Conservation (phyloP, 2,329 filamentous ascomycete species). For the Pseudogymnoascus sp. region DNA sequence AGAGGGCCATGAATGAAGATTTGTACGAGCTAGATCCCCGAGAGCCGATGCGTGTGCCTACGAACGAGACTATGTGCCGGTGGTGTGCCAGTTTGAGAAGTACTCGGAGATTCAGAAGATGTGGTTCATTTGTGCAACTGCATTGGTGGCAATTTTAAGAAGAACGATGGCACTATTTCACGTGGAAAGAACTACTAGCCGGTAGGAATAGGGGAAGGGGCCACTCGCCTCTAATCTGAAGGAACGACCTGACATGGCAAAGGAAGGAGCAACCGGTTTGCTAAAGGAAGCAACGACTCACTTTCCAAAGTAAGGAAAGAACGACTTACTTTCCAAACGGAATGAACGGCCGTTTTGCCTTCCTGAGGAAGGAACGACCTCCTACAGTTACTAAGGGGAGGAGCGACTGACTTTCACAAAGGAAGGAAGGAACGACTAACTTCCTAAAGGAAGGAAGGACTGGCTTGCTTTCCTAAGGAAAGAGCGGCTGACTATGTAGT, state of each 20-base stretch:
- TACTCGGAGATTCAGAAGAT: not conserved
- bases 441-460: too few relatives aligned
- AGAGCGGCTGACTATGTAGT: too few relatives aligned
- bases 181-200: not conserved
- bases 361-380: too few relatives aligned
- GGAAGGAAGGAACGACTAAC: too few relatives aligned
- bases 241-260: not conserved
- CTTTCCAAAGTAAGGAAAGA: not conserved
- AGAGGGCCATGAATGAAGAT: constrained; percentile 7
- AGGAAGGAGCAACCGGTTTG: not conserved
- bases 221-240: not conserved
- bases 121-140: not conserved
- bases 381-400: too few relatives aligned
- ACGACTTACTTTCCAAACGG: too few relatives aligned
- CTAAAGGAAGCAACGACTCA: not conserved
- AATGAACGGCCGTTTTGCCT: too few relatives aligned
- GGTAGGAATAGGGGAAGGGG: not conserved
- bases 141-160: not conserved
- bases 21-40: not conserved
- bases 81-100: not conserved
- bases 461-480: too few relatives aligned
- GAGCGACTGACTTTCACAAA: too few relatives aligned
- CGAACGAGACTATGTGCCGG: not conserved
- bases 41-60: not conserved
- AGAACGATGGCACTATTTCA: not conserved